These are phyloP conservation scores for Phialophora expanda DNA, from an alignment of 2,329 filamentous ascomycete genomes.

Conservation along the genomic window DNA sequence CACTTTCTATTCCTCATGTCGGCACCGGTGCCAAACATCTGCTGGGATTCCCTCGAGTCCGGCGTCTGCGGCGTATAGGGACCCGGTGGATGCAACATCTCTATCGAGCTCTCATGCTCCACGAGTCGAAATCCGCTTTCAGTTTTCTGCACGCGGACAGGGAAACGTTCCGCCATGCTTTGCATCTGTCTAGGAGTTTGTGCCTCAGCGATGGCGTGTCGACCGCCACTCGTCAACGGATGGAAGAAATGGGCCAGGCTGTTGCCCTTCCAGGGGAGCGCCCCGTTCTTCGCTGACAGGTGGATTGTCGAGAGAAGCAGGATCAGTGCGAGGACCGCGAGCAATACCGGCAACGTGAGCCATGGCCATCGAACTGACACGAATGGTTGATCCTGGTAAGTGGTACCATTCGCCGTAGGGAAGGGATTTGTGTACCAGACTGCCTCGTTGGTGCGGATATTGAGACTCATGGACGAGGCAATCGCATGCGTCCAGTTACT, in stretches of 20 bases:
- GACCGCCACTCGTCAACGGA: neutral
- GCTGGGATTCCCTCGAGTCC: neutral
- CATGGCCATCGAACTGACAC: neutral
- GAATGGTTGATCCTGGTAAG: neutral
- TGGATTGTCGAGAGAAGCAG: neutral
- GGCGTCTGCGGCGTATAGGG: neutral
- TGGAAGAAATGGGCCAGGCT: neutral
- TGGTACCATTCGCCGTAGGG: neutral
- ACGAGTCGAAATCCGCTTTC: neutral
- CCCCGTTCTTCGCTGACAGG: neutral
- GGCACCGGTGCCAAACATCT: neutral
- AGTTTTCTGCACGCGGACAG: neutral
- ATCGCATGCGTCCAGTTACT: neutral
- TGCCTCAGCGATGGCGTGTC: conserved; percentile 3
- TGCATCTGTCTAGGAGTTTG: neutral
- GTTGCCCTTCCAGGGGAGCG: neutral
- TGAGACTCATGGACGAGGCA: neutral
- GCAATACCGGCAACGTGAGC: neutral
- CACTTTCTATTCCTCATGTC: neutral
- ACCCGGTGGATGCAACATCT: neutral
- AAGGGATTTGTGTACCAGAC: neutral
- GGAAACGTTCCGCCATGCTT: conserved; percentile 3
- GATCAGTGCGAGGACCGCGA: neutral
- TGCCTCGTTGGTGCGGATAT: neutral
- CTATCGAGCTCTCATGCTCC: neutral